Conservation (phyloP, 805 yeast species). For the Huiozyma sinensis region DNA sequence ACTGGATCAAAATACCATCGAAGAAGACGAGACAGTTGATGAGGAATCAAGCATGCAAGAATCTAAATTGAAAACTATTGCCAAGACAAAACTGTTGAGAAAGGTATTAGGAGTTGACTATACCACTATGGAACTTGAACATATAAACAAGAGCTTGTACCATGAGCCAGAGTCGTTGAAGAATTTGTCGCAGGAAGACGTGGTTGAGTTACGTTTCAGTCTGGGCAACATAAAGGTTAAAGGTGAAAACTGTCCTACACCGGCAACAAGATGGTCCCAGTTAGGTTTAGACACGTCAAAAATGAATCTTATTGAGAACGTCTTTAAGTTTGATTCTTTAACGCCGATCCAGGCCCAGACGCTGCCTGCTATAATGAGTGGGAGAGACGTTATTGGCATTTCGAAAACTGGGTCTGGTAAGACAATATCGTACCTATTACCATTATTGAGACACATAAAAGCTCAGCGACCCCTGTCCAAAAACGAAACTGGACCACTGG, state of each 20-base stretch:
- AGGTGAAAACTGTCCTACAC: slow-evolving; percentile 50
- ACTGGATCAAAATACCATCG: slow-evolving; percentile 5
- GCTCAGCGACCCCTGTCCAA: slow-evolving; percentile 48
- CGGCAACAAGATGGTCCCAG: slow-evolving; percentile 70
- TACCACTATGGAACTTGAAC: slow-evolving; percentile 31
- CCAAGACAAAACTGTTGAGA: slow-evolving; percentile 33
- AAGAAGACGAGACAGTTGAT: slow-evolving; percentile 16
- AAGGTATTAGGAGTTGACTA: slow-evolving; percentile 21
- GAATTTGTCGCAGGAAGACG: slow-evolving; percentile 42
- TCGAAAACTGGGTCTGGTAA: slow-evolving; percentile 98
- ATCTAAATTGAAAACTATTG: slow-evolving; percentile 23
- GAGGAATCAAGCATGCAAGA: slow-evolving; percentile 18
- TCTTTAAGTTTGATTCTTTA: slow-evolving; percentile 47
- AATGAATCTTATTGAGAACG: slow-evolving; percentile 40
- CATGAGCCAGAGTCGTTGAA: slow-evolving; percentile 45
- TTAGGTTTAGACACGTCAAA: slow-evolving; percentile 61
- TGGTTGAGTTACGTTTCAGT: slow-evolving; percentile 39
- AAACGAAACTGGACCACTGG: slow-evolving; percentile 63
- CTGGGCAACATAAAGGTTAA: slow-evolving; percentile 58
- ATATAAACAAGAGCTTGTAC: slow-evolving; percentile 55
- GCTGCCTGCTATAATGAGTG: slow-evolving; percentile 81
- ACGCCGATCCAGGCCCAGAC: slow-evolving; percentile 90
- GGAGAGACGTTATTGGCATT: slow-evolving; percentile 82
- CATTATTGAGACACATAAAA: slow-evolving; percentile 72
- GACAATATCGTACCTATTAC: slow-evolving; percentile 78